These are phyloP conservation scores for Tricholoma furcatifolium DNA, from an alignment of 768 basidiomycete genomes.

Conservation along the genomic window DNA sequence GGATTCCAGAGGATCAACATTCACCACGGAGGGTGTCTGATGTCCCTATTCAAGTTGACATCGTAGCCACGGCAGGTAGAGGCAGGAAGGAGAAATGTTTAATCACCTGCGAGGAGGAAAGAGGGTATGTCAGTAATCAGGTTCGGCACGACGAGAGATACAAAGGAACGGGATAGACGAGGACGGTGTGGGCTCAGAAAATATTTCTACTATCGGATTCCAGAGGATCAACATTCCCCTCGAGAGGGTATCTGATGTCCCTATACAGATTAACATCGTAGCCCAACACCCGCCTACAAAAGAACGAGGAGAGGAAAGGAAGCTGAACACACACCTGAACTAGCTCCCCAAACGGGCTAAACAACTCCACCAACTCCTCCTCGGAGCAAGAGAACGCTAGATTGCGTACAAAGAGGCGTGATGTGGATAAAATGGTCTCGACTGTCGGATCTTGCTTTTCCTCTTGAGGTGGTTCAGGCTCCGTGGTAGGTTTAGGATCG, in stretches of 20 bases:
- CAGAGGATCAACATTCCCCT: too few relatives aligned
- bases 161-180: too few relatives aligned
- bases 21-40: conserved; percentile 42
- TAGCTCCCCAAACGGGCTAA: conserved; percentile 68
- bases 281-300: background rate
- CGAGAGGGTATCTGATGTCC: too few relatives aligned
- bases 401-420: conserved; percentile 91
- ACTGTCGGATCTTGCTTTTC: conserved; percentile 34
- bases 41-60: conserved; percentile 28
- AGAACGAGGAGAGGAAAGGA: conserved; percentile 9
- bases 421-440: conserved; percentile 67
- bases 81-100: background rate
- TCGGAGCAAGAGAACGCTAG: conserved; percentile 84
- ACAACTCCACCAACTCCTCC: conserved; percentile 63
- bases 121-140: too few relatives aligned
- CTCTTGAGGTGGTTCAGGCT: conserved; percentile 12
- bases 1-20: conserved; percentile 38
- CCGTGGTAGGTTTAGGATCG: background rate
- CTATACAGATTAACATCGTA: conserved; percentile 39
- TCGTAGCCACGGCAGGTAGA: background rate
- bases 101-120: background rate
- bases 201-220: too few relatives aligned
- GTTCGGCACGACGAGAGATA: too few relatives aligned
- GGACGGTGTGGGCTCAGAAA: too few relatives aligned
- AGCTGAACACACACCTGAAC: conserved; percentile 59